Conservation (phyloP, 1,284 basidiomycete genomes). For the Entoloma clypeatum region DNA sequence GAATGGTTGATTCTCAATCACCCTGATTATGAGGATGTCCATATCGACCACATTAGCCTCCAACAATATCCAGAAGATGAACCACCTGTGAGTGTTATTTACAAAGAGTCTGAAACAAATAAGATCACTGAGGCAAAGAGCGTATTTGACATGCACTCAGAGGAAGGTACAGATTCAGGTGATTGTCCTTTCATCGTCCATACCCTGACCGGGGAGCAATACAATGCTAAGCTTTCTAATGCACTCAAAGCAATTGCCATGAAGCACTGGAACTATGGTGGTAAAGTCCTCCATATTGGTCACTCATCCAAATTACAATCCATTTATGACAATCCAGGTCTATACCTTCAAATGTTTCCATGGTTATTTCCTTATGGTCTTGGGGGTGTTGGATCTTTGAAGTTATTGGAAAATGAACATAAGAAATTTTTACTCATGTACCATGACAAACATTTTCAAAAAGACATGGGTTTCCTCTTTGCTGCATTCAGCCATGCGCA, state of each 20-base stretch:
- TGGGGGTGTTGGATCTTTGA: constrained; percentile 25
- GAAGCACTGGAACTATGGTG: constrained; percentile 19
- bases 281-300: constrained; percentile 21
- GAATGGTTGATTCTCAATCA: constrained; percentile 39
- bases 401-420: constrained; percentile 19
- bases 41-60: constrained; percentile 33
- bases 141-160: constrained; percentile 26
- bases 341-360: constrained; percentile 34
- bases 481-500: constrained; percentile 39
- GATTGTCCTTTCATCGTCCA: constrained; percentile 35
- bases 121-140: constrained; percentile 21
- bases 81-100: constrained; percentile 30
- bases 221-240: constrained; percentile 14
- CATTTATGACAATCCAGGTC: constrained; percentile 27
- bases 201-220: constrained; percentile 28
- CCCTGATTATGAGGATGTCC: constrained; percentile 32
- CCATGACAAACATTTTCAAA: constrained; percentile 37
- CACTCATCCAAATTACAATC: constrained; percentile 21
- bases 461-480: constrained; percentile 32
- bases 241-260: constrained; percentile 21
- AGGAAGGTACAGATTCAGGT: constrained; percentile 29
- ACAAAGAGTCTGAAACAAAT: constrained; percentile 14
- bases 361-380: constrained; percentile 37
- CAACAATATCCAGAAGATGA: constrained; percentile 26
- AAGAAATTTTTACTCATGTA: constrained; percentile 31